Conservation (phyloP, 192 early-diverging fungal genomes). For the Podila clonocystis region DNA sequence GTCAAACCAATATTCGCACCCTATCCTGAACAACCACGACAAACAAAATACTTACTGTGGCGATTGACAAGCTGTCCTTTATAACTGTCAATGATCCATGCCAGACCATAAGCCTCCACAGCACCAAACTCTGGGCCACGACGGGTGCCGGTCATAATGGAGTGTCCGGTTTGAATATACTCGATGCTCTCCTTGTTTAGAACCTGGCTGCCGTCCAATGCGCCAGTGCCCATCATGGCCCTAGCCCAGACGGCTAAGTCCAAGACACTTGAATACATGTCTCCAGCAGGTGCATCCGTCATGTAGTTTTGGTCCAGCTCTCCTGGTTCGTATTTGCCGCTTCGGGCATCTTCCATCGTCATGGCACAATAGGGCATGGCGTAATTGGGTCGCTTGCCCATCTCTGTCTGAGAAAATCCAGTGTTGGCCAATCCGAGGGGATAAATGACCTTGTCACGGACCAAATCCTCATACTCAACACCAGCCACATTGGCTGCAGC, state of each 20-base stretch:
- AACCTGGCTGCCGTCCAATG: slow-evolving; percentile 1
- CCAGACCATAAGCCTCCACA: background rate
- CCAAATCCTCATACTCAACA: background rate
- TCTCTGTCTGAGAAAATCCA: slow-evolving; percentile 2
- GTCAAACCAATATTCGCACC: background rate
- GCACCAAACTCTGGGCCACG: slow-evolving; percentile 1
- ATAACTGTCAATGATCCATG: background rate
- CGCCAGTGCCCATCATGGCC: background rate
- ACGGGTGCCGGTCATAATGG: background rate
- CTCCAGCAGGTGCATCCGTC: slow-evolving; percentile 1
- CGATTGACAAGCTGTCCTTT: background rate
- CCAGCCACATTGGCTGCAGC: slow-evolving; percentile 11
- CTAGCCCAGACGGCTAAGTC: background rate
- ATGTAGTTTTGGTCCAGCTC: background rate
- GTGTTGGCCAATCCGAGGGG: background rate
- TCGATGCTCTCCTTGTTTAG: slow-evolving; percentile 11
- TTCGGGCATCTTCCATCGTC: background rate
- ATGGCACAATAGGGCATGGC: background rate
- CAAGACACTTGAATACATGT: slow-evolving; percentile 6
- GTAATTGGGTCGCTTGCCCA: slow-evolving; percentile 1
- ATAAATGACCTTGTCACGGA: background rate
- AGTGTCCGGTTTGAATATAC: background rate
- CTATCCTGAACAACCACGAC: background rate
- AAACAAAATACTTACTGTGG: background rate
- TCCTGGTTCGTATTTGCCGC: background rate